Evolutionary conservation across 1,284 basidiomycete genomes (phyloP).

Genomic region (Xanthoconium separans): DNA sequence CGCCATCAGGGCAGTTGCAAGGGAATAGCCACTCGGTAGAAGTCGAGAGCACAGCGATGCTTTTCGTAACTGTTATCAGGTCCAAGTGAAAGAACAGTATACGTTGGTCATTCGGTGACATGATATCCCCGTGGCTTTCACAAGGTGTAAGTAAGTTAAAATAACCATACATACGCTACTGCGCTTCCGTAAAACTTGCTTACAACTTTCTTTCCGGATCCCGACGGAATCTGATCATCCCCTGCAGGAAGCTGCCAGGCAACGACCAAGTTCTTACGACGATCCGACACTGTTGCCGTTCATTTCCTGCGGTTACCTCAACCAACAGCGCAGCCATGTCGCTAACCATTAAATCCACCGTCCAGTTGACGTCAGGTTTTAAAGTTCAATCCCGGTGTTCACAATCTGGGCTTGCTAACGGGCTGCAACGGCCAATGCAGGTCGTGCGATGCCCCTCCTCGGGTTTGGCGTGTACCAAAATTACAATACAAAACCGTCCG

Average conservation of each 20-base stretch:
- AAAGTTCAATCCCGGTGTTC: slow-evolving; percentile 6
- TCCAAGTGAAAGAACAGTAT: not conserved
- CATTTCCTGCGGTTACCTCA: slow-evolving; percentile 17
- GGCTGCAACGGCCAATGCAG: slow-evolving; percentile 31
- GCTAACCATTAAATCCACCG: slow-evolving; percentile 32
- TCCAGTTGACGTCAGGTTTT: slow-evolving; percentile 40
- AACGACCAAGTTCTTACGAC: slow-evolving; percentile 3
- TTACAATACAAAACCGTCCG: slow-evolving; percentile 54
- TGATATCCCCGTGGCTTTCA: too few species aligned
- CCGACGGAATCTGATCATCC: not conserved
- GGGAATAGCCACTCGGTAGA: slow-evolving; percentile 12
- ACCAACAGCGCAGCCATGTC: slow-evolving; percentile 18
- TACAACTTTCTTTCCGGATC: not conserved
- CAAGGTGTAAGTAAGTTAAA: too few species aligned
- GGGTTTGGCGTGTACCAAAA: slow-evolving; percentile 84
- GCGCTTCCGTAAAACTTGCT: too few species aligned
- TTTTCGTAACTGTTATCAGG: slow-evolving; percentile 5
- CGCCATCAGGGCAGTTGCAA: slow-evolving; percentile 1
- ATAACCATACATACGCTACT: too few species aligned
- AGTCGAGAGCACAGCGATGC: slow-evolving; percentile 11
- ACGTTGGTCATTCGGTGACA: not conserved
- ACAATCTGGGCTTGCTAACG: not conserved
- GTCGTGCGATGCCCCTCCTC: slow-evolving; percentile 66
- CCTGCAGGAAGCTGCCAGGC: not conserved
- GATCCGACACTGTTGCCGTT: slow-evolving; percentile 9